These are phyloP conservation scores for Phialocephala subalpina DNA, from an alignment of 2,329 filamentous ascomycete genomes.

Conservation along the genomic window DNA sequence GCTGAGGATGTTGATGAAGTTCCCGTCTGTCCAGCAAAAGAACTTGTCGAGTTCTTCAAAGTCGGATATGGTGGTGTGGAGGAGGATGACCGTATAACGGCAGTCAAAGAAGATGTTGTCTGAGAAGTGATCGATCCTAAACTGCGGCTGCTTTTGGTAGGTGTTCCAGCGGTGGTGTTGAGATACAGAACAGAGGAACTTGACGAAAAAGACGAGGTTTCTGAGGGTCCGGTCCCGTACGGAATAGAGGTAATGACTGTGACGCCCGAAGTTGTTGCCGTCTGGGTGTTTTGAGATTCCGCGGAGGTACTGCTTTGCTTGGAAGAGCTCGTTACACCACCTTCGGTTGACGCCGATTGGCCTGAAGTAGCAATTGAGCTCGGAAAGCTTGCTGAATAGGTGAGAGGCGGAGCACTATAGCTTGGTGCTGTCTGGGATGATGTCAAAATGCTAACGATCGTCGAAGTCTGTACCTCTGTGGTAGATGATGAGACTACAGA, in stretches of 20 bases:
- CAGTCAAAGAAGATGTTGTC: not conserved
- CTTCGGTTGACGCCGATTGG: not conserved
- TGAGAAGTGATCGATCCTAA: not conserved
- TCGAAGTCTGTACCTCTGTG: not conserved
- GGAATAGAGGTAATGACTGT: conserved; percentile 1
- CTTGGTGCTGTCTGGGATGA: not conserved
- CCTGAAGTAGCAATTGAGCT: not conserved
- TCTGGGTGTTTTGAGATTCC: not conserved
- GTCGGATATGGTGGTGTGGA: not conserved
- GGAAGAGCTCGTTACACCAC: not conserved
- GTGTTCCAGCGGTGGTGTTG: conserved; percentile 12
- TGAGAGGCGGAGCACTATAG: not conserved
- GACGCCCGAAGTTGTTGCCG: not conserved
- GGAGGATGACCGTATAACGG: not conserved
- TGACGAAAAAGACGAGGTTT: conserved; percentile 1
- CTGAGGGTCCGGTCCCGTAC: conserved; percentile 5
- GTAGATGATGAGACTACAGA: not conserved
- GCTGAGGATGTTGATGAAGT: not conserved
- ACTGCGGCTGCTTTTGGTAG: not conserved
- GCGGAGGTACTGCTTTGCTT: not conserved
- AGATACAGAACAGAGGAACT: conserved; percentile 17
- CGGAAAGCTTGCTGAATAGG: not conserved
- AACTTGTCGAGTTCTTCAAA: not conserved
- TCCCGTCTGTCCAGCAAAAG: not conserved
- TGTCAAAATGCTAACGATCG: not conserved